Percentiles rank a stretch among this genome's conserved stretches.
Evolutionary conservation across 306 rosid species (phyloP).

Genomic region (Crotalaria pallida): DNA sequence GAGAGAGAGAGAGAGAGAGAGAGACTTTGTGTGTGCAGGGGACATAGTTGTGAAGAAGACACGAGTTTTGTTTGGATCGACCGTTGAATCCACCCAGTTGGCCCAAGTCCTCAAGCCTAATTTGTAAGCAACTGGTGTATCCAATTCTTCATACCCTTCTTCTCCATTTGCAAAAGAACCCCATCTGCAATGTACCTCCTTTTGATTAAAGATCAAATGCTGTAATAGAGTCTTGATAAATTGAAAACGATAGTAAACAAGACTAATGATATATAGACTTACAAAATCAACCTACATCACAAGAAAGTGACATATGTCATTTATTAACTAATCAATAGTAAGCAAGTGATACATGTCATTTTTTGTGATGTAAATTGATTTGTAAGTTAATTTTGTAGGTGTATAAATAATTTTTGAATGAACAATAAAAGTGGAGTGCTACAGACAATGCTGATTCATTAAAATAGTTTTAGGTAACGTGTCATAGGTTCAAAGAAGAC

Average conservation of each 20-base stretch:
- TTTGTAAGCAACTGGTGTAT: constrained; percentile 69
- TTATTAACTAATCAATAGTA: no score
- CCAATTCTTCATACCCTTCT: constrained; percentile 82
- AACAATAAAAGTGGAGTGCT: background rate
- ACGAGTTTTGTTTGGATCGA: constrained; percentile 74
- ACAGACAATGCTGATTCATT: background rate
- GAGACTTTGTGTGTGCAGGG: constrained; percentile 79
- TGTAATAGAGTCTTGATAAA: background rate
- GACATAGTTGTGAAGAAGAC: constrained; percentile 96
- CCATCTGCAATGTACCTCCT: constrained; percentile 53
- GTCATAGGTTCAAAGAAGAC: constrained; percentile 9
- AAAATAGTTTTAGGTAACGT: background rate
- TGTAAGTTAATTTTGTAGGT: no score
- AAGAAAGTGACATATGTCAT: no score
- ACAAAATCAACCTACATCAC: no score
- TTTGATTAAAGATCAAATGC: background rate
- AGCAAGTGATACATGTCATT: no score
- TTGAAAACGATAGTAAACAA: constrained; percentile 6
- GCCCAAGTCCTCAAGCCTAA: constrained; percentile 91
- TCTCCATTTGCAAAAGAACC: constrained; percentile 87
- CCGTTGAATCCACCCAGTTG: constrained; percentile 83
- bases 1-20: no score
- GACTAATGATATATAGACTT: no score
- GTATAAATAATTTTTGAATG: no score
- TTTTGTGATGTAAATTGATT: no score